These are phyloP conservation scores for Senna siamea DNA, from an alignment of 306 rosid genomes.

Conservation along the genomic window DNA sequence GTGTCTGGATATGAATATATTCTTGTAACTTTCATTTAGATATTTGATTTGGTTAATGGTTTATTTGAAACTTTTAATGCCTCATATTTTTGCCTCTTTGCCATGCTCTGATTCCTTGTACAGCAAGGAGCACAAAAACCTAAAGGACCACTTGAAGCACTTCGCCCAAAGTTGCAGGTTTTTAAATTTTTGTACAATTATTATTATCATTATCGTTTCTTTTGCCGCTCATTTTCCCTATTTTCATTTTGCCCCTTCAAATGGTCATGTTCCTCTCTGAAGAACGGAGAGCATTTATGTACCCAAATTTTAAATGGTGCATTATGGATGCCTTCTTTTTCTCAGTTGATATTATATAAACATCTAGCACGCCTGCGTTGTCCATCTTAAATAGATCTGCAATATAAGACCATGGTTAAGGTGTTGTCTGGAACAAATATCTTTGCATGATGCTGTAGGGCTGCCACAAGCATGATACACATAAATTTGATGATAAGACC, in stretches of 20 bases:
- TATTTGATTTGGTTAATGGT: slow-evolving; percentile 27
- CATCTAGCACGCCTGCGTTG: not conserved
- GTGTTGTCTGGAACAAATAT: slow-evolving; percentile 19
- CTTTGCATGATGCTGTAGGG: slow-evolving; percentile 1
- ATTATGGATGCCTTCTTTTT: not conserved
- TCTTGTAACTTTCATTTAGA: not conserved
- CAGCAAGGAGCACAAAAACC: slow-evolving; percentile 90
- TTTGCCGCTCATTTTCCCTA: not conserved
- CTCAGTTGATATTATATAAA: not conserved
- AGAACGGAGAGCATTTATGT: not conserved
- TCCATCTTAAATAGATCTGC: slow-evolving; percentile 1
- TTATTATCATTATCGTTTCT: not conserved
- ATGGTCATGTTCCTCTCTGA: not conserved
- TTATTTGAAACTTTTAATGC: slow-evolving; percentile 15
- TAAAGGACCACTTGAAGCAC: slow-evolving; percentile 98
- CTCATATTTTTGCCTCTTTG: slow-evolving; percentile 30
- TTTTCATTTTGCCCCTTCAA: not conserved
- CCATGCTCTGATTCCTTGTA: slow-evolving; percentile 43
- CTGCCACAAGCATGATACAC: slow-evolving; percentile 3
- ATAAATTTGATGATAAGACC: slow-evolving; percentile 2
- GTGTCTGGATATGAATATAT: slow-evolving; percentile 13
- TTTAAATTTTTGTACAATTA: not conserved
- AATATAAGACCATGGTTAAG: not conserved
- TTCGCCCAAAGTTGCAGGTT: slow-evolving; percentile 98
- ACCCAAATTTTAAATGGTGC: not conserved